These are phyloP conservation scores for Talaromyces sp. DNA, from an alignment of 2,329 filamentous ascomycete genomes.

Conservation along the genomic window DNA sequence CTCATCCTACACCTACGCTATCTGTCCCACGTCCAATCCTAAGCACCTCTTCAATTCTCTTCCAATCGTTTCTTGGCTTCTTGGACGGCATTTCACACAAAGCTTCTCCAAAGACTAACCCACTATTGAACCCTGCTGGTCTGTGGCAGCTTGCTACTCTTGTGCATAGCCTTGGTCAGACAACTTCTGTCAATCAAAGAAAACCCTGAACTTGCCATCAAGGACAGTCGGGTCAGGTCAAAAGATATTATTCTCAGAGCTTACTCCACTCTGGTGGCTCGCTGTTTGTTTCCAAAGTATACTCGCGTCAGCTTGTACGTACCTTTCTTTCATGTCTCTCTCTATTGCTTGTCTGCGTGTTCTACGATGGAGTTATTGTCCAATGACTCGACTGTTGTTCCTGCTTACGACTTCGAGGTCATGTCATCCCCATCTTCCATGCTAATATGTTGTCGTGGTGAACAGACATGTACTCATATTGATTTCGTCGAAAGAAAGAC, in stretches of 20 bases:
- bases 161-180: conserved; percentile 23
- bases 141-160: conserved; percentile 26
- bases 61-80: background rate
- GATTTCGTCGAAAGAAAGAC: conserved; percentile 29
- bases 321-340: conserved; percentile 28
- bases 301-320: conserved; percentile 37
- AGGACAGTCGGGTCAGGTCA: conserved; percentile 22
- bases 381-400: background rate
- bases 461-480: conserved; percentile 45
- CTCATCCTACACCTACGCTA: background rate
- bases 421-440: conserved; percentile 20
- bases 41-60: background rate
- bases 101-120: background rate
- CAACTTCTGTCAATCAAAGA: conserved; percentile 15
- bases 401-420: conserved; percentile 15
- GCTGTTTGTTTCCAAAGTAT: conserved; percentile 14
- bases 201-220: conserved; percentile 30
- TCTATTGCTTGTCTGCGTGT: conserved; percentile 18
- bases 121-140: conserved; percentile 21
- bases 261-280: conserved; percentile 12
- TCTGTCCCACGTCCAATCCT: background rate
- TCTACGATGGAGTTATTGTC: background rate
- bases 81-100: background rate
- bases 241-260: conserved; percentile 17
- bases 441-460: conserved; percentile 36